Conservation (phyloP, 225 moss, liverwort and hornwort genomes). For the Neckera pumila region DNA sequence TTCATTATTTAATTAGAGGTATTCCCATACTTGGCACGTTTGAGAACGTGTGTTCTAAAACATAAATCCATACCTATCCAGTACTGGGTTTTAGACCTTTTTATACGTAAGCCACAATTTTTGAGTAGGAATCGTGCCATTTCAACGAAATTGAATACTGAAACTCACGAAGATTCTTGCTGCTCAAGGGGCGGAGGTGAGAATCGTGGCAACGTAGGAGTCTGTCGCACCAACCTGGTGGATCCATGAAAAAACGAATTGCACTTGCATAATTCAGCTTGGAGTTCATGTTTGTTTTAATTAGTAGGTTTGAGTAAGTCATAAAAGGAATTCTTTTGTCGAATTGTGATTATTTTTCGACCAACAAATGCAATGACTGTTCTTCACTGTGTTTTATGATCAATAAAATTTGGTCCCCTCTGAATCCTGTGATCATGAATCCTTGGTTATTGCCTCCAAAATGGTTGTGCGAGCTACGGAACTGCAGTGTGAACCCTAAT, state of each 20-base stretch:
- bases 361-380: neutral
- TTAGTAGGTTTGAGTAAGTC: neutral
- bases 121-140: neutral
- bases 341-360: neutral
- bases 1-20: neutral
- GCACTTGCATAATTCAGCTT: conserved; percentile 1
- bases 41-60: neutral
- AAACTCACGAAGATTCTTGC: conserved; percentile 34
- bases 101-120: too few relatives aligned
- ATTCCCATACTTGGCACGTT: neutral
- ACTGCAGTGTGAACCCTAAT: neutral
- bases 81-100: too few relatives aligned
- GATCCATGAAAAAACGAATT: conserved; percentile 59
- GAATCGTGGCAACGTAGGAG: conserved; percentile 58
- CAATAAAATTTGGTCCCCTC: neutral
- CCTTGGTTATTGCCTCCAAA: neutral
- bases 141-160: neutral
- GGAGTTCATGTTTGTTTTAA: neutral
- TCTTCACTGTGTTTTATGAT: neutral
- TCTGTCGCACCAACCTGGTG: conserved; percentile 31
- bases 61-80: too few relatives aligned
- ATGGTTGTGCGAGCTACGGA: neutral
- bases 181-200: conserved; percentile 27
- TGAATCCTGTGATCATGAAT: neutral
- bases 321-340: too few relatives aligned